Evolutionary conservation across 1,284 basidiomycete genomes (phyloP), one percentile per base, ranked within the genome.

Genomic region (Vanrija sp.): DNA sequence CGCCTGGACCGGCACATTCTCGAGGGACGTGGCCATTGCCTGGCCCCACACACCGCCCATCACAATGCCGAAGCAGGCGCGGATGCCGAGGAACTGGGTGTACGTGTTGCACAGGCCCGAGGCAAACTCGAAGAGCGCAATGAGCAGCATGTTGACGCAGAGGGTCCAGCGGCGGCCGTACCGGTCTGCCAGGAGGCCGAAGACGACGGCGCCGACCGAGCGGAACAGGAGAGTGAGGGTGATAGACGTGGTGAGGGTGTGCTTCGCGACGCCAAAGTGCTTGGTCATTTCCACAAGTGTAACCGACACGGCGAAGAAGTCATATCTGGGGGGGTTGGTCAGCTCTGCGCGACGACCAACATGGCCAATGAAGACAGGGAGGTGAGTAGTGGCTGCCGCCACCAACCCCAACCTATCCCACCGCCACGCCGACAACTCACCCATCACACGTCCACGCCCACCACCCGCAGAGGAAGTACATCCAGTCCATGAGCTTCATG

Each of bases 141-240:
- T 83, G 46, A 92, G 66, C n/a, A 88, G 50, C 43, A 91, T 61
- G 72, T 95, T 96, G 66, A 71, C 65, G 44, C 94, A 85, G 5
- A 97, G 80, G 1, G 92, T 92, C 90, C 91, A 97, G 79, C 93
- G 94, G 46, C 93, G 84, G 5, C 94, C 93, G 72, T 83, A 95
- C 15, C 93, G 83, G 72, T 93, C 91, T 25, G 88, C 88, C 26
- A 88, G 68, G 51, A 90, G 54, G 52, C 80, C 82, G 61, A 96
- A 95, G 62, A 94, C 78, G 56, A 91, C 84, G 34, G 93, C 93
- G 26, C 94, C 95, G 38, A 84, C 78, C 1, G 90, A 89, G 51
- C 95, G 86, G 80, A 97, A 91, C 38, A 98, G 83, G 1, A 97
- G 81, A 0, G 94, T 97, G 48, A 98, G 82, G 7, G 94, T 98